Base-by-base conservation (phyloP, 2,329 filamentous ascomycete genomes). In the Hymenoscyphus fructigenus region DNA sequence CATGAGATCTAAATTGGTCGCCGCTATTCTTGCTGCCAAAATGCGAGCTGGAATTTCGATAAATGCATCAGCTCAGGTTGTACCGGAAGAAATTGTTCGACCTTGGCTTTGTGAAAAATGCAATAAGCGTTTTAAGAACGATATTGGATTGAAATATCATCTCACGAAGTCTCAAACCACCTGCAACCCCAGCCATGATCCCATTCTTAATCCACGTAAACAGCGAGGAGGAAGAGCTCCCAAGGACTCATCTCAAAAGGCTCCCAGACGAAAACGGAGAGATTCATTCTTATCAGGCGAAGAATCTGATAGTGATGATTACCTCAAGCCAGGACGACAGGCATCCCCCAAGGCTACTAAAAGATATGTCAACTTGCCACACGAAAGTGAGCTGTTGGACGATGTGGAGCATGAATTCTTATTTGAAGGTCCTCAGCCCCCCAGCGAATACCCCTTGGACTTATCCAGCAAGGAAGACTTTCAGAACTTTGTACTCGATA, bases 121-220 rank as follows among this genome's bases (percentile, higher is more conserved):
- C 60, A 67, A 64, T 5, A 62, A 66, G 1, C 60, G 69, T 56
- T 77, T 73, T 61, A 76, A 75, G 59, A 75, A 76, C 59, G 64
- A 71, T 9, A 70, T 71, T n/a, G 75, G 75, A 20, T 64, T 77
- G 3, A 69, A 74, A 57, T 77, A 77, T 62, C 75, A 77, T 66
- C 36, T 71, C 1, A 70, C 62, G 1, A 74, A 74, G 60, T 71
- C 75, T 7, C 67, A 72, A 28, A 72, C 70, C 5, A 59, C 68
- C 3, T 77, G 75, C 63, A 77, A 77, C 65, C 75, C 75, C 2
- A 68, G 72, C 50, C 73, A 61, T 34, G 66, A 69, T 26, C 67
- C 67, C 10, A 41, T 34, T 28, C 26, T 53, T 5, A 58, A 57
- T 9, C 32, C 28, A 20, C 34, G 36, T 17, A 62, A 59, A 34